A percentile compares a stretch with the other conserved stretches of the same genome.
phyloP scores from a whole-genome alignment of 768 basidiomycete genomes.

The Suillus americanus region DNA sequence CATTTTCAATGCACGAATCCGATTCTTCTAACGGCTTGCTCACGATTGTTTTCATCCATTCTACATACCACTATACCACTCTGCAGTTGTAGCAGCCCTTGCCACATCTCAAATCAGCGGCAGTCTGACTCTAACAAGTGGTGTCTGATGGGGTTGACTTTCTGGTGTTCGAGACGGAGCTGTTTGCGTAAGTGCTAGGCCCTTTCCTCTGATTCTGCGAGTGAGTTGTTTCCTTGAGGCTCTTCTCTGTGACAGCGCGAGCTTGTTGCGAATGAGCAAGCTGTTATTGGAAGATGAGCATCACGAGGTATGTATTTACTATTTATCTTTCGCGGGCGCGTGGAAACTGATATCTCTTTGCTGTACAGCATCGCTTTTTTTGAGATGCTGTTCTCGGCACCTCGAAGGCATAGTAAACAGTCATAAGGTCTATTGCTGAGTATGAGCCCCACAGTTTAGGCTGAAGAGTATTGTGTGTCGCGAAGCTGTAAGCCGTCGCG shows the following conservation, averaged over 20 bases:
- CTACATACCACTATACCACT: neutral
- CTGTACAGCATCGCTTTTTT: neutral
- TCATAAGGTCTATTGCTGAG: neutral
- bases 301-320: neutral
- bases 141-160: neutral
- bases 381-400: neutral
- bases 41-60: neutral
- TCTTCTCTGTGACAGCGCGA: neutral
- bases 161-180: neutral
- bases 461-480: neutral
- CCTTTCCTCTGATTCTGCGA: neutral
- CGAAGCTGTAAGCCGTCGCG: neutral
- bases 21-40: neutral
- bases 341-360: neutral
- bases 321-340: neutral
- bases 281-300: neutral
- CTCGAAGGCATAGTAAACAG: neutral
- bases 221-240: neutral
- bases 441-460: neutral
- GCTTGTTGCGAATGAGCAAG: neutral
- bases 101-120: neutral
- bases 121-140: neutral
- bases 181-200: neutral
- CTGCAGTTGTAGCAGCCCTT: neutral
- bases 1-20: neutral